Base-by-base conservation (phyloP, 805 yeast species). In the Schwanniomyces occidentalis region DNA sequence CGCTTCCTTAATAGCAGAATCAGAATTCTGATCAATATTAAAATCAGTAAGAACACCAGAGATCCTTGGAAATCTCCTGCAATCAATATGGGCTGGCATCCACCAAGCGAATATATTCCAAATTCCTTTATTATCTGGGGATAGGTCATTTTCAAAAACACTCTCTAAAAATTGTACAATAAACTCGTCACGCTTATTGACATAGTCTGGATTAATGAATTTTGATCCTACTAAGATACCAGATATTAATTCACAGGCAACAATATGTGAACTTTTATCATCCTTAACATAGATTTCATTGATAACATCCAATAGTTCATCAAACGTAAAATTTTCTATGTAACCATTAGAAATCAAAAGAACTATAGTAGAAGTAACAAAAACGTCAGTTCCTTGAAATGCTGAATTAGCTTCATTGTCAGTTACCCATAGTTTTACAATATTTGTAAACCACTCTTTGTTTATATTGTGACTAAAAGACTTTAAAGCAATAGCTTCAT, bases 61-160 rank as follows among this genome's bases (percentile, higher is more conserved):
- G 3, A 84, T 54, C 8, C 71, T 68, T 9, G 82, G 80, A 35
- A 76, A 72, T 38, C 96, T 72, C 52, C 96, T 74, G 31, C 71
- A 45, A 54, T 86, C 95, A 24, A 79, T 65, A 45, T 76, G 81
- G 0, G 78, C 57, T 0, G 88, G 84, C 1, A 79, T 51, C 85
- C 88, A 83, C 82, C 87, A 82, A 3, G 82, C 67, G 32, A 86
- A 75, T 0, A 87, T 73, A 22, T 71, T 69, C 97, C 97, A 93
- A 25, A 85, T 78, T 13, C 71, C 75, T 24, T 72, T 59, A 3
- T 81, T 82, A 20, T 89, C 93, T 3, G 88, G 95, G 1, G 86
- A 75, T 36, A 91, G 57, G 29, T 82, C 86, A 21, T 70, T 61
- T 5, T 67, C 63, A 21, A 87, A 65, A 4, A 80, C 70, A 0